Evolutionary conservation across 371 early-diverging fungal species (phyloP).

Genomic region (Ecytonucleospora hepatopenaei): DNA sequence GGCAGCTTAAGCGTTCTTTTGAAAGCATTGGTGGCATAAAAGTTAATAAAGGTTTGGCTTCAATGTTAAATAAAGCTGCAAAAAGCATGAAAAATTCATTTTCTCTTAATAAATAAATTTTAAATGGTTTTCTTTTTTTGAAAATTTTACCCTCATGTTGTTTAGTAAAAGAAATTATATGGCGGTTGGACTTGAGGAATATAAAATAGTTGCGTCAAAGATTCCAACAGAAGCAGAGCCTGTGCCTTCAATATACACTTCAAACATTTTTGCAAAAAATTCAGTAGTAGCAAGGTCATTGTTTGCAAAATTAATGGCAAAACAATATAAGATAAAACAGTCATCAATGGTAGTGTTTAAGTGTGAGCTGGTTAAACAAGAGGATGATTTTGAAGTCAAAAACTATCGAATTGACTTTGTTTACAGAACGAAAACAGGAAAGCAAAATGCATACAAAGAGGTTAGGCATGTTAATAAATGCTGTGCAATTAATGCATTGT

Average conservation of each 20-base stretch:
- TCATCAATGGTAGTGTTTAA: conserved; percentile 85
- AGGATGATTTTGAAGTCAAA: conserved; percentile 75
- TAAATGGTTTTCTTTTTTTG: too few species aligned
- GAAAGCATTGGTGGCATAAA: conserved; percentile 52
- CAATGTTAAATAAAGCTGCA: conserved; percentile 49
- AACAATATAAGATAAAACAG: conserved; percentile 95
- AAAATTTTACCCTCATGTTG: conserved; percentile 3
- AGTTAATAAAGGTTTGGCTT: conserved; percentile 53
- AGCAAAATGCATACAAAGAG: conserved; percentile 99
- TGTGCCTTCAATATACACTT: conserved; percentile 85
- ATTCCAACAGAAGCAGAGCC: conserved; percentile 74
- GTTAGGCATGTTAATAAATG: conserved; percentile 85
- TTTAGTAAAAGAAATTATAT: conserved; percentile 31
- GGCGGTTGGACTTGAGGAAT: conserved; percentile 48
- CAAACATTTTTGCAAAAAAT: conserved; percentile 94
- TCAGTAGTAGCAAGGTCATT: conserved; percentile 90
- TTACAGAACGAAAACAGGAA: conserved; percentile 93
- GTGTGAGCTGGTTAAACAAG: conserved; percentile 85
- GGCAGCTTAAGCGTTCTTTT: conserved; percentile 48
- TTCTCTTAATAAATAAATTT: not conserved
- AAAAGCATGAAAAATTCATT: conserved; percentile 13
- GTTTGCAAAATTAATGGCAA: conserved; percentile 95
- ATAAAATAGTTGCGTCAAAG: conserved; percentile 53
- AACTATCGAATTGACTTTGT: conserved; percentile 97
- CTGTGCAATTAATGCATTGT: conserved; percentile 70